Percentiles rank a stretch among this genome's conserved stretches.
Conservation (phyloP, 495 filamentous ascomycete species). For the Tuber borchii region DNA sequence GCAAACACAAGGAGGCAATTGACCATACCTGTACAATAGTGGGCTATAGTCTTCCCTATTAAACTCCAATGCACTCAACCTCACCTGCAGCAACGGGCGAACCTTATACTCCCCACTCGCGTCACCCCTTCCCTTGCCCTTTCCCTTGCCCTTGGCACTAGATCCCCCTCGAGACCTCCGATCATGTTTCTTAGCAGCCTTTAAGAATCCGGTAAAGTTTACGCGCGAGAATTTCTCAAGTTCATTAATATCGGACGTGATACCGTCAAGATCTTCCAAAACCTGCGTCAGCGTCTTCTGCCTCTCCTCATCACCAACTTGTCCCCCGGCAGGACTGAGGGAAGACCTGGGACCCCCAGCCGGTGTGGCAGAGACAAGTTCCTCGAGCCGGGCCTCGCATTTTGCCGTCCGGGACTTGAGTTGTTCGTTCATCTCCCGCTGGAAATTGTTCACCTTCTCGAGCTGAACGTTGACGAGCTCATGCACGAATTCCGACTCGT, state of each 20-base stretch:
- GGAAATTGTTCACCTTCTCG: constrained; percentile 90
- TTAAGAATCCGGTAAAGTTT: constrained; percentile 96
- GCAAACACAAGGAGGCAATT: constrained; percentile 5
- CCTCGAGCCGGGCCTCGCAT: constrained; percentile 51
- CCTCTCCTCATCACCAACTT: constrained; percentile 46
- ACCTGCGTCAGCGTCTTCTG: constrained; percentile 58
- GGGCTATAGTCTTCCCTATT: constrained; percentile 94
- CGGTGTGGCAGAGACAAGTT: constrained; percentile 42
- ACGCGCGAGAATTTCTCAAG: constrained; percentile 90
- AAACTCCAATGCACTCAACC: constrained; percentile 77
- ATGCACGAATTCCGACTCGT: constrained; percentile 88
- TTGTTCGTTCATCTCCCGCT: constrained; percentile 63
- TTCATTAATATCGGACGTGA: constrained; percentile 85
- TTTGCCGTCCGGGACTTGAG: constrained; percentile 51
- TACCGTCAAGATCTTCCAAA: constrained; percentile 69
- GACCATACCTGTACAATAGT: constrained; percentile 61
- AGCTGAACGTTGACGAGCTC: constrained; percentile 89
- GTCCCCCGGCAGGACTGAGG: constrained; percentile 4
- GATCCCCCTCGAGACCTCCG: constrained; percentile 62
- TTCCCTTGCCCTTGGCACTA: constrained; percentile 42
- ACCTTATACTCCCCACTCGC: constrained; percentile 65
- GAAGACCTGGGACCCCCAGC: background rate
- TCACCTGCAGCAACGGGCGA: constrained; percentile 80
- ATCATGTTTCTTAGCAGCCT: constrained; percentile 98
- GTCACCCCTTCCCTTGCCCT: constrained; percentile 33